Percentiles rank a stretch among this genome's conserved stretches.
These are phyloP conservation scores for Lactifluus hygrophoroides DNA, from an alignment of 768 basidiomycete species.

Conservation along the genomic window DNA sequence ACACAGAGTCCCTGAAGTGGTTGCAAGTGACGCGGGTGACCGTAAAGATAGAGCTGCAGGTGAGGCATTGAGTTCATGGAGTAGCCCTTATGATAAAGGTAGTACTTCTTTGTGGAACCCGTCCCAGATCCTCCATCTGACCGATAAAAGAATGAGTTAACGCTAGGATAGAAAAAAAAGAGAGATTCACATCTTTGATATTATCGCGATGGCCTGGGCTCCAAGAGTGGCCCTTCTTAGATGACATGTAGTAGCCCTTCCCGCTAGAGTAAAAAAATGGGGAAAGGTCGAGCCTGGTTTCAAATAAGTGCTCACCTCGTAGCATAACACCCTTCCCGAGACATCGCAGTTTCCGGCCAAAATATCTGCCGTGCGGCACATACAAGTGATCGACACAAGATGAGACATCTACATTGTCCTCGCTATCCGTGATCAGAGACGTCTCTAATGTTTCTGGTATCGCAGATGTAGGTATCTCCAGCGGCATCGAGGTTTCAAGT, in stretches of 20 bases:
- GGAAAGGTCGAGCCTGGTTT: not conserved
- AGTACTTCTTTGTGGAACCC: slow-evolving; percentile 17
- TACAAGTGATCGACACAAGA: slow-evolving; percentile 8
- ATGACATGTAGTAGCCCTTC: slow-evolving; percentile 16
- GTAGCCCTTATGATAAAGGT: not conserved
- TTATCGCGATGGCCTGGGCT: slow-evolving; percentile 3
- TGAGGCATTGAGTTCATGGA: slow-evolving; percentile 1
- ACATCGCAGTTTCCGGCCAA: slow-evolving; percentile 3
- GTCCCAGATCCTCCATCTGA: slow-evolving; percentile 17
- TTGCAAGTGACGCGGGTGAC: slow-evolving; percentile 36
- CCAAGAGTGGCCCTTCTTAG: slow-evolving; percentile 12
- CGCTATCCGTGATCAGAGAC: not conserved
- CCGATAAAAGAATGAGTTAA: not conserved
- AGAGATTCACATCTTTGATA: slow-evolving; percentile 7
- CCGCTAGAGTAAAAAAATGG: not conserved
- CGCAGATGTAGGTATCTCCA: slow-evolving; percentile 1
- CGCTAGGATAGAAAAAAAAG: not conserved
- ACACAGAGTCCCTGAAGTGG: slow-evolving; percentile 47
- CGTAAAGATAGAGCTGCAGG: slow-evolving; percentile 45
- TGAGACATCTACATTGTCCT: not conserved
- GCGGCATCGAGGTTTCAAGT: not conserved
- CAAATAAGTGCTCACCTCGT: slow-evolving; percentile 6
- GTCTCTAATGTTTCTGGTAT: not conserved
- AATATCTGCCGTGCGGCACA: slow-evolving; percentile 3
- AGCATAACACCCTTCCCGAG: slow-evolving; percentile 14